Conservation (phyloP, 805 yeast species). For the Wickerhamiella spandovensis region DNA sequence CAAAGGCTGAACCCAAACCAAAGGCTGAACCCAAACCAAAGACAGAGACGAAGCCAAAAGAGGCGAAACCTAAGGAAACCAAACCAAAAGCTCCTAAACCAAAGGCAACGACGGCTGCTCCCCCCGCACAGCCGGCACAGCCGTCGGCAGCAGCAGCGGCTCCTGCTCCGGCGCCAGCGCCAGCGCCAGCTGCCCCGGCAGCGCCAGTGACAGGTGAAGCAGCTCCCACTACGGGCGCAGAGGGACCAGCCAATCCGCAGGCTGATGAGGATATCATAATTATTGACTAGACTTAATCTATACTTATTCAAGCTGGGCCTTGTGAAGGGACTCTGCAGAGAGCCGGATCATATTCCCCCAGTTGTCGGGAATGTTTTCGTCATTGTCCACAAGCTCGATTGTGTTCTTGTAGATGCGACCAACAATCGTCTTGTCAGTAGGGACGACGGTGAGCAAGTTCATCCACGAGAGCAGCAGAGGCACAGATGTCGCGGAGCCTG, state of each 20-base stretch:
- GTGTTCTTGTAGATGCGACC: slow-evolving; percentile 23
- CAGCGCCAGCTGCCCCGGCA: slow-evolving; percentile 3
- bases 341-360: not conserved
- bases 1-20: slow-evolving; percentile 2
- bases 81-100: not conserved
- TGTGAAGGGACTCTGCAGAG: slow-evolving; percentile 6
- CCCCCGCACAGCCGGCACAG: not conserved
- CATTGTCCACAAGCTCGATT: slow-evolving; percentile 7
- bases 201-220: not conserved
- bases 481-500: not conserved
- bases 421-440: slow-evolving; percentile 23
- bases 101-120: slow-evolving; percentile 3
- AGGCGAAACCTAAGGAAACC: not conserved
- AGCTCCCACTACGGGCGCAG: too few species aligned
- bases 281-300: not conserved
- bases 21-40: slow-evolving; percentile 1
- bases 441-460: slow-evolving; percentile 36
- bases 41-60: slow-evolving; percentile 4
- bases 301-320: slow-evolving; percentile 1
- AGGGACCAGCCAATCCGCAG: too few species aligned
- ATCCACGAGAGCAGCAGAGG: slow-evolving; percentile 36
- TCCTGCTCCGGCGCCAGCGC: not conserved
- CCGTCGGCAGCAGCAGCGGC: not conserved
- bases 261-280: too few species aligned
- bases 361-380: not conserved